Percentiles rank a stretch among this genome's conserved stretches.
Evolutionary conservation across 1,284 basidiomycete genomes (phyloP).

Genomic region (Malassezia furfur): DNA sequence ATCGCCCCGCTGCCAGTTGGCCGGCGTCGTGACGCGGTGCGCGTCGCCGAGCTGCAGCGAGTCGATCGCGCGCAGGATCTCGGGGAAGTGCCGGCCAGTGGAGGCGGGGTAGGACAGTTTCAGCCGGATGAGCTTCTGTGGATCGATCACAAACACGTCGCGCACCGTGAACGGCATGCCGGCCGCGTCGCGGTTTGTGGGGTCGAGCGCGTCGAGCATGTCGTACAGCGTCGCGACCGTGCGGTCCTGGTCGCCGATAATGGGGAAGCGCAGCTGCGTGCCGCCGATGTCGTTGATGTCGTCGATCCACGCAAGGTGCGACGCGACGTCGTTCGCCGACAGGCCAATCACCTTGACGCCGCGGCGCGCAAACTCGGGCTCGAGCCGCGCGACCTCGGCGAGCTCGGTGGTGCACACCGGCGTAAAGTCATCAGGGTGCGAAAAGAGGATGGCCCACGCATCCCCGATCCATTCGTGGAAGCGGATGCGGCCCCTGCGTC

Average conservation of each 20-base stretch:
- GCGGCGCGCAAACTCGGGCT: slow-evolving; percentile 73
- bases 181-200: slow-evolving; percentile 86
- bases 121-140: slow-evolving; percentile 55
- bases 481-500: slow-evolving; percentile 44
- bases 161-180: slow-evolving; percentile 60
- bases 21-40: slow-evolving; percentile 56
- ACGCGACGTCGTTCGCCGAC: slow-evolving; percentile 75
- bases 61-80: slow-evolving; percentile 73
- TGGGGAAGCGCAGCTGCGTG: slow-evolving; percentile 77
- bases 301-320: slow-evolving; percentile 77
- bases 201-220: slow-evolving; percentile 91
- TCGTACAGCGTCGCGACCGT: slow-evolving; percentile 59
- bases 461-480: slow-evolving; percentile 86
- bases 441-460: slow-evolving; percentile 62
- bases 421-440: slow-evolving; percentile 65
- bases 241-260: slow-evolving; percentile 85
- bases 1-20: slow-evolving; percentile 88
- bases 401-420: slow-evolving; percentile 71
- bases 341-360: slow-evolving; percentile 68
- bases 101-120: slow-evolving; percentile 65
- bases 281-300: slow-evolving; percentile 69
- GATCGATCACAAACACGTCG: slow-evolving; percentile 47
- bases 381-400: slow-evolving; percentile 79
- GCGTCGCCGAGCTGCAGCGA: slow-evolving; percentile 81
- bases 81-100: slow-evolving; percentile 58